Evolutionary conservation across 2,329 filamentous ascomycete genomes (phyloP).

Genomic region (Xylaria sp.): DNA sequence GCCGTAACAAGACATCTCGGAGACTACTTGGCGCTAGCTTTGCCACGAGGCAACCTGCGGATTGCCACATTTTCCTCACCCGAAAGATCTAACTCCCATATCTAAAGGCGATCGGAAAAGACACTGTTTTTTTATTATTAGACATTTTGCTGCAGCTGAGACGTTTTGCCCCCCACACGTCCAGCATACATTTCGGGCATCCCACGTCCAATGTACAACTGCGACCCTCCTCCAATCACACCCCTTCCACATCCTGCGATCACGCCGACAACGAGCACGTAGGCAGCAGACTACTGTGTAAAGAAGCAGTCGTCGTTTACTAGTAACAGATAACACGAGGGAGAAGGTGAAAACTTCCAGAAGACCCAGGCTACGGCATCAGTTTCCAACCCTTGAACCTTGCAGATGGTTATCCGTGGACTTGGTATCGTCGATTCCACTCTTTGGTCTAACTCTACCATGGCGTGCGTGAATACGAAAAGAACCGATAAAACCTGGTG

Average conservation of each 20-base stretch:
- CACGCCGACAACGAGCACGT: background rate
- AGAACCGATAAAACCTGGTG: background rate
- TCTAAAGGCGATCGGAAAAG: background rate
- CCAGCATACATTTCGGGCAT: slow-evolving; percentile 3
- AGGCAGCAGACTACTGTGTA: background rate
- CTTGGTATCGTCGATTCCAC: slow-evolving; percentile 8
- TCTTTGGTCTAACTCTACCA: background rate
- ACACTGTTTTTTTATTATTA: slow-evolving; percentile 11
- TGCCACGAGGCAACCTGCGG: slow-evolving; percentile 11
- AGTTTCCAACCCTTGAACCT: slow-evolving; percentile 5
- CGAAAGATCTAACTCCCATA: background rate
- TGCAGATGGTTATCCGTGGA: slow-evolving; percentile 9
- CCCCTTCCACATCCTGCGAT: background rate
- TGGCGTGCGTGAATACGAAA: background rate
- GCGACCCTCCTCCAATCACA: background rate
- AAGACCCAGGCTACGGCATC: slow-evolving; percentile 1
- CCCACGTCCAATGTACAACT: background rate
- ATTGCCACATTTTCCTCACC: slow-evolving; percentile 8
- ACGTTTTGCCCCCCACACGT: slow-evolving; percentile 17
- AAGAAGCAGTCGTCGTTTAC: background rate
- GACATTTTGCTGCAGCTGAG: slow-evolving; percentile 10
- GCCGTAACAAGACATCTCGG: background rate
- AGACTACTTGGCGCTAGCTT: slow-evolving; percentile 1
- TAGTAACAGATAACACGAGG: slow-evolving; percentile 9
- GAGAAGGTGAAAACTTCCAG: background rate